phyloP scores from a whole-genome alignment of 805 yeast genomes.

The Candida railenensis region DNA sequence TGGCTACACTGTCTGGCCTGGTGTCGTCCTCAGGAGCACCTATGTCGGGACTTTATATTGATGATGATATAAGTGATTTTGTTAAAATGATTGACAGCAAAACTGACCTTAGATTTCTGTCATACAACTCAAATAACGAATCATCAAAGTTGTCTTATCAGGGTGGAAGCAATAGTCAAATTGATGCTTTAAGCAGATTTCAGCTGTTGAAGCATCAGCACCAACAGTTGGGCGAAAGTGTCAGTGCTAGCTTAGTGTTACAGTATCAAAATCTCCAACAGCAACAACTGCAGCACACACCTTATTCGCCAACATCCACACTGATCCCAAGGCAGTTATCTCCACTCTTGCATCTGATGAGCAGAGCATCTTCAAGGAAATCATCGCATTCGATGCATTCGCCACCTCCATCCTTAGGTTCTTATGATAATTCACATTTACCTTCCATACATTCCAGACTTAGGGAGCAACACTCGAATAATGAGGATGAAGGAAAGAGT shows the following conservation, averaged over 20 bases:
- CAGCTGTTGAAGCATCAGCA: conserved; percentile 53
- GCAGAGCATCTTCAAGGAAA: not conserved
- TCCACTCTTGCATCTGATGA: not conserved
- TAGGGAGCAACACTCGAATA: conserved; percentile 14
- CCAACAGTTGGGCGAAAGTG: conserved; percentile 54
- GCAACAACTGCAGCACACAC: conserved; percentile 6
- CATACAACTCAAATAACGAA: conserved; percentile 13
- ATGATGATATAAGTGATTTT: conserved; percentile 67
- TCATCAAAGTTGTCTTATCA: conserved; percentile 12
- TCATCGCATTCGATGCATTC: conserved; percentile 30
- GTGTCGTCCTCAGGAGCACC: conserved; percentile 28
- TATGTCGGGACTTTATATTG: conserved; percentile 45
- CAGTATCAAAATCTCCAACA: conserved; percentile 16
- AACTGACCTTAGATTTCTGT: conserved; percentile 45
- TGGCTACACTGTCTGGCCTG: conserved; percentile 39
- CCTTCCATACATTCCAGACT: conserved; percentile 36
- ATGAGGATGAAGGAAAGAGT: not conserved
- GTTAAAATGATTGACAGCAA: conserved; percentile 69
- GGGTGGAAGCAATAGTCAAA: conserved; percentile 19
- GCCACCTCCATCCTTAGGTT: conserved; percentile 17
- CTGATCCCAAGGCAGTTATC: not conserved
- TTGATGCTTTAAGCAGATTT: conserved; percentile 50
- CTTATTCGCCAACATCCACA: not conserved
- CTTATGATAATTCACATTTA: conserved; percentile 25
- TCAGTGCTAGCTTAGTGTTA: conserved; percentile 47